Conservation (phyloP, 345 rosid species). For the Salix viminalis region DNA sequence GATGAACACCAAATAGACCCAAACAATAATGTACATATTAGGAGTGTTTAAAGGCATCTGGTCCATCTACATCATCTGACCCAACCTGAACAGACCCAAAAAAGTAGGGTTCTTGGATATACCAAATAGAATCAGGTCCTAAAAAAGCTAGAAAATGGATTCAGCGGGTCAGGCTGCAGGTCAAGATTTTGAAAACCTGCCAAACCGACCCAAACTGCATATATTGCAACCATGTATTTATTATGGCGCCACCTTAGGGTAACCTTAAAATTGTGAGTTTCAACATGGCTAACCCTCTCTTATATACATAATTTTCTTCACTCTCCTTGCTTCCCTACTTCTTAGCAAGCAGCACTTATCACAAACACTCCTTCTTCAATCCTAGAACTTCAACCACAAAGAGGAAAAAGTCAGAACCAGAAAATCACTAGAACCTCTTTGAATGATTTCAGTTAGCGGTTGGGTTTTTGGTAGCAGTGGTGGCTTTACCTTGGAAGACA, state of each 20-base stretch:
- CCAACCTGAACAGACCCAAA: background rate
- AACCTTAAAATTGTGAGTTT: no score
- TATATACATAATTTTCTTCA: no score
- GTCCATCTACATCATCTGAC: background rate
- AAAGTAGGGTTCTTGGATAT: background rate
- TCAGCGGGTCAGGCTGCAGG: background rate
- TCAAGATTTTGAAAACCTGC: background rate
- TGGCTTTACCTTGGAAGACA: background rate
- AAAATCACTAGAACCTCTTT: no score
- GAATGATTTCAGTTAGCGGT: background rate
- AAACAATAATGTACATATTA: background rate
- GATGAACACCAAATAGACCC: background rate
- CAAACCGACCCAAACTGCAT: background rate
- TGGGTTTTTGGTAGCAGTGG: background rate
- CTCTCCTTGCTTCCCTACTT: no score
- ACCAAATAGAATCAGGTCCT: background rate
- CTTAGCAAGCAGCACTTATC: no score
- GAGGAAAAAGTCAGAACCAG: no score
- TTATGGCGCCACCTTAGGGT: no score
- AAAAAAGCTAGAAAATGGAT: background rate
- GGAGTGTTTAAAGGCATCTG: background rate
- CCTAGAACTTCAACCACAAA: no score
- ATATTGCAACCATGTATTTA: no score
- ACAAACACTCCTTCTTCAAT: no score
- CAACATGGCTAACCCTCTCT: no score